Evolutionary conservation across 768 basidiomycete genomes (phyloP).

Genomic region (Clitopilus hobsonii): DNA sequence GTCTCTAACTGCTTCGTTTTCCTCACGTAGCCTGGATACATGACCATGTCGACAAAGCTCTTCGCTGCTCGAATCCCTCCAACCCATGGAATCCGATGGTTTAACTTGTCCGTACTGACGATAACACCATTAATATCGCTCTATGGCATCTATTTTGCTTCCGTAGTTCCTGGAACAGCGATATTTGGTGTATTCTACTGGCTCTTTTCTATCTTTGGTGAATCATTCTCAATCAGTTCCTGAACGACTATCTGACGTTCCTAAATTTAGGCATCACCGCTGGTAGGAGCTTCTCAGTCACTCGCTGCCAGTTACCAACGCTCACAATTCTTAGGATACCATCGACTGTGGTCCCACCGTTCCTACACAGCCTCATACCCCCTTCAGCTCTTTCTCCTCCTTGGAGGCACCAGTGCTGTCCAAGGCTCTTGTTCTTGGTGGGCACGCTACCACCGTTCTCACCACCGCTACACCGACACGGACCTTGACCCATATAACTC

Average conservation of each 20-base stretch:
- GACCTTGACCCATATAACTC: constrained; percentile 84
- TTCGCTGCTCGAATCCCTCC: constrained; percentile 32
- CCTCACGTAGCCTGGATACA: neutral
- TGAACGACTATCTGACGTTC: neutral
- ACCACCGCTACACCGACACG: constrained; percentile 82
- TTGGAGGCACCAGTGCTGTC: constrained; percentile 77
- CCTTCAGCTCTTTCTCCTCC: constrained; percentile 65
- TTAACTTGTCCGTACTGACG: constrained; percentile 68
- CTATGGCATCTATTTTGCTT: constrained; percentile 57
- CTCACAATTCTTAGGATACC: constrained; percentile 48
- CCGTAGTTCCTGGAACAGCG: constrained; percentile 45
- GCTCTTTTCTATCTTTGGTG: constrained; percentile 83
- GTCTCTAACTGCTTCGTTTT: neutral
- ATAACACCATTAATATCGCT: constrained; percentile 66
- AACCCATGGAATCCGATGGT: constrained; percentile 63
- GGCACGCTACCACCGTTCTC: constrained; percentile 79
- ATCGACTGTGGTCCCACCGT: constrained; percentile 83
- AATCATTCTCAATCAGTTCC: constrained; percentile 9
- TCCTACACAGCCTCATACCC: constrained; percentile 74
- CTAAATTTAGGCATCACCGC: constrained; percentile 42
- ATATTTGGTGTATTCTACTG: constrained; percentile 70
- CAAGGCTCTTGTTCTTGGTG: constrained; percentile 89
- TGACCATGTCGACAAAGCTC: neutral
- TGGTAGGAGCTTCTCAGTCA: constrained; percentile 22
- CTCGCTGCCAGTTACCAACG: neutral